A percentile compares a stretch with the other conserved stretches of the same genome.
phyloP scores from a whole-genome alignment of 805 yeast genomes.

The Zygosaccharomyces rouxii region DNA sequence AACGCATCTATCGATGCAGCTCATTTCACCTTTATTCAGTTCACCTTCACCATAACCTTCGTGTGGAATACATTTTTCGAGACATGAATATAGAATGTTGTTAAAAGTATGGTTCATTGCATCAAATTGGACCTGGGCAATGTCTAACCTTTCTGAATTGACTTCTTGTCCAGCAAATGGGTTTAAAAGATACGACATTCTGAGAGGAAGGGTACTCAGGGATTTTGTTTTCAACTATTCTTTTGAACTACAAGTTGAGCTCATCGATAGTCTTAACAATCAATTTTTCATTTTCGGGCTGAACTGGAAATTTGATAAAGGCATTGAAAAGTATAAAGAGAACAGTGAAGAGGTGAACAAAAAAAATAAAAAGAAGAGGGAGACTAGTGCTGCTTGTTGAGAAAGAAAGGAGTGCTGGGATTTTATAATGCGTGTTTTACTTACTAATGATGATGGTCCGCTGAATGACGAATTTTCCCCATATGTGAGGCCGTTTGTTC shows the following conservation, averaged over 20 bases:
- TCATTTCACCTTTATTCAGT: conserved; percentile 74
- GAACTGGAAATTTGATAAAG: background rate
- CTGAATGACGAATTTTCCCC: conserved; percentile 76
- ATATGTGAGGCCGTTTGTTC: conserved; percentile 75
- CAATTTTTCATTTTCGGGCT: conserved; percentile 4
- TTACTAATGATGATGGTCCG: conserved; percentile 97
- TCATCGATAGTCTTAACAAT: background rate
- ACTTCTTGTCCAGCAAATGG: conserved; percentile 46
- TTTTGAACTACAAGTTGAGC: background rate
- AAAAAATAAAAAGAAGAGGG: background rate
- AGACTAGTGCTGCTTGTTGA: too few relatives aligned
- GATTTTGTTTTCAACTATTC: background rate
- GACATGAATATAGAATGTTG: conserved; percentile 57
- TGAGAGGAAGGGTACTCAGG: background rate
- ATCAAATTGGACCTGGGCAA: conserved; percentile 64
- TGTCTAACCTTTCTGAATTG: conserved; percentile 53
- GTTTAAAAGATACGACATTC: conserved; percentile 61
- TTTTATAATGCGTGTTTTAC: conserved; percentile 43
- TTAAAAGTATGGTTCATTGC: conserved; percentile 57
- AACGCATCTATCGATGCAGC: conserved; percentile 84
- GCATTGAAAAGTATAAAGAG: background rate
- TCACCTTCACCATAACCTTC: conserved; percentile 83
- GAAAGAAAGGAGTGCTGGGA: too few relatives aligned
- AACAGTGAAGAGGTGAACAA: background rate
- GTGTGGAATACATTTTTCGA: conserved; percentile 68